Percentiles rank a stretch among this genome's conserved stretches.
These are phyloP conservation scores for Cerrena zonata DNA, from an alignment of 1,284 basidiomycete species.

Conservation along the genomic window DNA sequence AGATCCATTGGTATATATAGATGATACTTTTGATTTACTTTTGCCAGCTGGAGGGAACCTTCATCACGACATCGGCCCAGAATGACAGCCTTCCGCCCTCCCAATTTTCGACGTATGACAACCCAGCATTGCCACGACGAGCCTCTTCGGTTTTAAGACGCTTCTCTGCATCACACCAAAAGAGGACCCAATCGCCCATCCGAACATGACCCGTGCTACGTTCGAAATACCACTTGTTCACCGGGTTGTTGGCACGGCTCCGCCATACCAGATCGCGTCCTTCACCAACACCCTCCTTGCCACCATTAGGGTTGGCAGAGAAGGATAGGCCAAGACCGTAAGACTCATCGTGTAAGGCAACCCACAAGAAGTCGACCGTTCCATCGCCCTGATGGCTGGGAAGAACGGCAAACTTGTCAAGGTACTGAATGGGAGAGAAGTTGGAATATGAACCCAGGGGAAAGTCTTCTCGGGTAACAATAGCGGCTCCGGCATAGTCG, in stretches of 20 bases:
- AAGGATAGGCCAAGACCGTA: slow-evolving; percentile 92
- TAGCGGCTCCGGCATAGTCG: slow-evolving; percentile 91
- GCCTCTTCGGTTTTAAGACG: slow-evolving; percentile 63
- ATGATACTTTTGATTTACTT: slow-evolving; percentile 11
- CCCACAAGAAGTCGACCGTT: slow-evolving; percentile 99
- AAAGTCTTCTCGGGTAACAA: slow-evolving; percentile 81
- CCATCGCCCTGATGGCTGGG: slow-evolving; percentile 95
- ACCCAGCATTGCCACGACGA: slow-evolving; percentile 50
- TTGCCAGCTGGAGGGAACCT: slow-evolving; percentile 81
- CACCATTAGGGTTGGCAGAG: slow-evolving; percentile 93
- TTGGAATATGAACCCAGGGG: slow-evolving; percentile 25
- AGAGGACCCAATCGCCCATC: slow-evolving; percentile 83
- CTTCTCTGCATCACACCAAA: slow-evolving; percentile 98
- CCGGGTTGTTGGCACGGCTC: slow-evolving; percentile 84
- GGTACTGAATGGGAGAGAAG: slow-evolving; percentile 68
- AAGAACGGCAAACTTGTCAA: slow-evolving; percentile 98
- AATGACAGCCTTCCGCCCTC: slow-evolving; percentile 70
- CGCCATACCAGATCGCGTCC: slow-evolving; percentile 97
- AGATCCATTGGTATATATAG: background rate
- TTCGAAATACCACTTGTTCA: slow-evolving; percentile 99
- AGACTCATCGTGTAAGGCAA: slow-evolving; percentile 95
- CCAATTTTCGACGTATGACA: slow-evolving; percentile 77
- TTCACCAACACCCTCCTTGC: slow-evolving; percentile 80
- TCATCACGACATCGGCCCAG: slow-evolving; percentile 73
- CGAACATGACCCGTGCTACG: slow-evolving; percentile 86